These are phyloP conservation scores for Mycena rebaudengoi DNA, from an alignment of 768 basidiomycete genomes.

Conservation along the genomic window DNA sequence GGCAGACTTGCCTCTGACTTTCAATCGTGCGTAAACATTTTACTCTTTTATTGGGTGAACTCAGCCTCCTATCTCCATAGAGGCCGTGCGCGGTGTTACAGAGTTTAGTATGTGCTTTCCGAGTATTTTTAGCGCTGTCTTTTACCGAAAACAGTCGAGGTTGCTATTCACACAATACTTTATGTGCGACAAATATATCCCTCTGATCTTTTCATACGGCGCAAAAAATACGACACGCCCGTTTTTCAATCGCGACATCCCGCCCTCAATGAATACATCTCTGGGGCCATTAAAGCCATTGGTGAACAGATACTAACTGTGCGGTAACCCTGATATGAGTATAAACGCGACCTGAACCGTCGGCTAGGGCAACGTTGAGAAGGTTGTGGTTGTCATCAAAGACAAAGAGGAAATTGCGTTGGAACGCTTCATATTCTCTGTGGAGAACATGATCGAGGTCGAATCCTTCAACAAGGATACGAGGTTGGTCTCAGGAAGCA, in stretches of 20 bases:
- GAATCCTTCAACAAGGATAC: slow-evolving; percentile 76
- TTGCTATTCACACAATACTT: slow-evolving; percentile 91
- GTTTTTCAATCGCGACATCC: slow-evolving; percentile 96
- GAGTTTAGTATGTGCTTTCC: slow-evolving; percentile 69
- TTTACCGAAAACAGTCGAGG: slow-evolving; percentile 73
- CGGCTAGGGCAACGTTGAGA: slow-evolving; percentile 76
- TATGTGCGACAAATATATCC: slow-evolving; percentile 94
- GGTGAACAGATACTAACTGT: slow-evolving; percentile 48
- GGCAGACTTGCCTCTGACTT: slow-evolving; percentile 38
- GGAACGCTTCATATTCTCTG: slow-evolving; percentile 90
- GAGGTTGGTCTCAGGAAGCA: slow-evolving; percentile 51
- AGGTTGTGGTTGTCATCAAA: slow-evolving; percentile 87
- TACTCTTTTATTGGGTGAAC: not conserved
- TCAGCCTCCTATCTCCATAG: slow-evolving; percentile 49
- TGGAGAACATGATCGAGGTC: slow-evolving; percentile 83
- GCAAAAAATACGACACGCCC: slow-evolving; percentile 90
- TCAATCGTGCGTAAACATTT: slow-evolving; percentile 43
- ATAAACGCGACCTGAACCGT: slow-evolving; percentile 8
- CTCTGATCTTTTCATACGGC: slow-evolving; percentile 82
- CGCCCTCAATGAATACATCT: slow-evolving; percentile 85
- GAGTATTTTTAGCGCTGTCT: not conserved
- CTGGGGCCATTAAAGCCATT: slow-evolving; percentile 86
- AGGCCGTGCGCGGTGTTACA: slow-evolving; percentile 68
- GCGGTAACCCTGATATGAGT: not conserved
- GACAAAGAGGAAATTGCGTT: slow-evolving; percentile 79